Evolutionary conservation across 2,329 filamentous ascomycete genomes (phyloP), one percentile per base, ranked within the genome.

Genomic region (Fusarium metavorans): DNA sequence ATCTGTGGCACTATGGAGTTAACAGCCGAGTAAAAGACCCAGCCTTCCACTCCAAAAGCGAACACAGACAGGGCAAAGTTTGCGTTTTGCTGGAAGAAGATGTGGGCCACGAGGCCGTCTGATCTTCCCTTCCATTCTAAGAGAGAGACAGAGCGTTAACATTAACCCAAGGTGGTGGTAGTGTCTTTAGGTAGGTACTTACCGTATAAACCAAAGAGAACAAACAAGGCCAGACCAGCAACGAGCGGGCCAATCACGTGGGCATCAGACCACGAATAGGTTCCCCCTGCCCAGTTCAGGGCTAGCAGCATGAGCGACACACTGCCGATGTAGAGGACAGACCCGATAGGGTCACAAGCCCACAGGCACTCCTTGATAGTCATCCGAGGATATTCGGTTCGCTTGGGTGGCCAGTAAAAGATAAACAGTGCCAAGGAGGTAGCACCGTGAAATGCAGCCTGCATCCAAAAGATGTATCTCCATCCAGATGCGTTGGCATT

Each of bases 401-500:
- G 62, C 62, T 64, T 64, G 16, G 48, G 62, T 16, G 62, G 62
- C 62, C 62, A 64, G 25, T 64, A 64, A 14, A 64, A 64, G 35
- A 64, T 20, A 20, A 64, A 64, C 10, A 64, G 50, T 7, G 34
- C 62, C 14, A 64, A 34, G 7, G 62, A 57, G 16, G 62, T 64
- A 10, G 62, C 62, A 6, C 62, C 62, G n/a, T 64, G 62, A 34
- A 64, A 64, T 23, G 50, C 62, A 32, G 62, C 62, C 50, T 64
- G 62, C 50, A 57, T 64, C 62, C 62, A 64, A 27, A 64, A 64
- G 62, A 64, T 64, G 37, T 64, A 64, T 20, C 62, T 64, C 62
- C 62, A 64, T 57, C 62, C 62, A 57, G 62, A 64, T 34, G 34
- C 62, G 32, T 64, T 43, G 37, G 32, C 48, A 45, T 64, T 57